These are phyloP conservation scores for Epithele typhae DNA, from an alignment of 768 basidiomycete genomes.

Conservation along the genomic window DNA sequence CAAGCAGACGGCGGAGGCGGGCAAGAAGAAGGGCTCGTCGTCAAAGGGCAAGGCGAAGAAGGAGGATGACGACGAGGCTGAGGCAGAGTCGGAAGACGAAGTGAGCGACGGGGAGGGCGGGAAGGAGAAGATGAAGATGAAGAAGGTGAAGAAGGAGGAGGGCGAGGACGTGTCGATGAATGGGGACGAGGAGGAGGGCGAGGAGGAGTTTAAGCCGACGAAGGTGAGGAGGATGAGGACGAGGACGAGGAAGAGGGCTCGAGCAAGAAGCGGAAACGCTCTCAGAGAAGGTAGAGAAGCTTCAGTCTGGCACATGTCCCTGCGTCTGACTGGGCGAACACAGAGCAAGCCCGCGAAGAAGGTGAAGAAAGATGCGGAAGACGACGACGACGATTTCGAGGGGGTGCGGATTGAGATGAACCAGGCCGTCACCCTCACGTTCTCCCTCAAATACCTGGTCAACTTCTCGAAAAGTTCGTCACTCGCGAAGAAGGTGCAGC, in stretches of 20 bases:
- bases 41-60: conserved; percentile 32
- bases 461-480: conserved; percentile 92
- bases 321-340: neutral
- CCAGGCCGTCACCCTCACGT: conserved; percentile 86
- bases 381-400: conserved; percentile 43
- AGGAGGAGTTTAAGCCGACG: conserved; percentile 34
- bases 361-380: conserved; percentile 48
- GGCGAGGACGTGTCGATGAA: conserved; percentile 32
- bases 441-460: conserved; percentile 94
- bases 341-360: conserved; percentile 48
- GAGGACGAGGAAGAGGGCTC: conserved; percentile 30
- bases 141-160: conserved; percentile 49
- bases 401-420: conserved; percentile 84
- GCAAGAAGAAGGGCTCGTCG: conserved; percentile 13
- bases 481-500: conserved; percentile 65
- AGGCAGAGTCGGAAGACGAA: conserved; percentile 42
- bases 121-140: conserved; percentile 35
- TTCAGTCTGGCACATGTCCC: too few species aligned
- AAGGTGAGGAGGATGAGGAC: conserved; percentile 29
- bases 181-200: conserved; percentile 35
- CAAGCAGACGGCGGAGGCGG: conserved; percentile 62
- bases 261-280: conserved; percentile 65
- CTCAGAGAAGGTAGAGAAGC: conserved; percentile 51
- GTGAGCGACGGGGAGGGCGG: conserved; percentile 37
- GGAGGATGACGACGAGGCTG: conserved; percentile 42